Percentiles rank a stretch among this genome's conserved stretches.
These are phyloP conservation scores for Nakazawaea peltata DNA, from an alignment of 805 yeast genomes.

Conservation along the genomic window DNA sequence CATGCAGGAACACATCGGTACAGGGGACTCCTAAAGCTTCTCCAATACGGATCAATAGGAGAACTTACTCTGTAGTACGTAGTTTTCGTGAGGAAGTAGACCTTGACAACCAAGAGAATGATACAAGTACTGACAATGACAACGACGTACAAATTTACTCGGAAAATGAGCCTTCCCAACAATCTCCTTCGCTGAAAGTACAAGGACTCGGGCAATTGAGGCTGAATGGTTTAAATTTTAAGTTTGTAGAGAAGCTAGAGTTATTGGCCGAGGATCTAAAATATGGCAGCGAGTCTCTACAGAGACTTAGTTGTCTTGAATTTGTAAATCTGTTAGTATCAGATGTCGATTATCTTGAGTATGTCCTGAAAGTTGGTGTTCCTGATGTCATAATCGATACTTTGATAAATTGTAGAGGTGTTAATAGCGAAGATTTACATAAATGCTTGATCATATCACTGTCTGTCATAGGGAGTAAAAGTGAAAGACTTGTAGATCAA, in stretches of 20 bases:
- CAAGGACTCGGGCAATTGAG: slow-evolving; percentile 21
- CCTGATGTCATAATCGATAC: background rate
- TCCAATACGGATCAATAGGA: too few relatives aligned
- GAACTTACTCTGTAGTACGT: slow-evolving; percentile 23
- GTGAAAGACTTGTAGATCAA: background rate
- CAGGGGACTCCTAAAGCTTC: too few relatives aligned
- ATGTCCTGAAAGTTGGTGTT: background rate
- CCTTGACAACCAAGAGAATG: too few relatives aligned
- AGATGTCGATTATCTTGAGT: background rate
- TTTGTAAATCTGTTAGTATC: background rate
- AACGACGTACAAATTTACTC: too few relatives aligned
- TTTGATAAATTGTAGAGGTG: too few relatives aligned
- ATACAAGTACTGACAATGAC: too few relatives aligned
- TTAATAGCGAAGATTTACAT: too few relatives aligned
- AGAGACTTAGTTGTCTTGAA: background rate
- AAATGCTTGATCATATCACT: too few relatives aligned
- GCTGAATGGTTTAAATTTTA: slow-evolving; percentile 23
- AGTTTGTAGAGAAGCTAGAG: slow-evolving; percentile 13
- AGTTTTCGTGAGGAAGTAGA: slow-evolving; percentile 17
- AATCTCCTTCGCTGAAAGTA: too few relatives aligned
- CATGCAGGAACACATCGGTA: too few relatives aligned
- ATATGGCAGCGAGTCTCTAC: background rate
- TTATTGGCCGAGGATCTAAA: slow-evolving; percentile 8
- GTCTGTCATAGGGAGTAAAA: too few relatives aligned
- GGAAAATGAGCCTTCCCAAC: too few relatives aligned